Evolutionary conservation across 345 rosid genomes (phyloP).

Genomic region (Gossypium australe): DNA sequence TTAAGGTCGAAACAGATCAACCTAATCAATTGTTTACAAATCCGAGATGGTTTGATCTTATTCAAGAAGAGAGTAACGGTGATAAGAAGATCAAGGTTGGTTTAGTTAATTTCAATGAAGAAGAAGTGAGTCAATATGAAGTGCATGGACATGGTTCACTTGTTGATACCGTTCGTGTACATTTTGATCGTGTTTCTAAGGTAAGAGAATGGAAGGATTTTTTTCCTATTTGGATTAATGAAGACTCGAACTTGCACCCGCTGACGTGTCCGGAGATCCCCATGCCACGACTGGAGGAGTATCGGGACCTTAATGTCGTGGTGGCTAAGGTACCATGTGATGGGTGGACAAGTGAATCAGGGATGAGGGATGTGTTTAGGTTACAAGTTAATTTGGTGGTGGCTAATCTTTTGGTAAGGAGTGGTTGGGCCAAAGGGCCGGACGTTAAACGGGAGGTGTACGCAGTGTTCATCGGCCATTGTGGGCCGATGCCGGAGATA

Average conservation of each 20-base stretch:
- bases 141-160: conserved; percentile 23
- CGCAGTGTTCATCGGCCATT: conserved; percentile 58
- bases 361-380: conserved; percentile 59
- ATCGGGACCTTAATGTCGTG: conserved; percentile 50
- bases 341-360: conserved; percentile 26
- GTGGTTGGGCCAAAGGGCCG: conserved; percentile 20
- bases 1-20: not conserved
- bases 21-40: conserved; percentile 2
- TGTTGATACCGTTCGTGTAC: conserved; percentile 25
- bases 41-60: conserved; percentile 40
- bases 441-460: conserved; percentile 30
- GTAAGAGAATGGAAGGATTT: conserved; percentile 48
- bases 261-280: conserved; percentile 68
- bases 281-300: conserved; percentile 41
- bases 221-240: conserved; percentile 76
- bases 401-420: conserved; percentile 59
- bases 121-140: conserved; percentile 11
- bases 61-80: conserved; percentile 25
- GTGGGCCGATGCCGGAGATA: conserved; percentile 82
- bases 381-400: conserved; percentile 75
- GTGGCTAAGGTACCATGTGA: conserved; percentile 66
- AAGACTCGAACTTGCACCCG: conserved; percentile 25
- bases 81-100: conserved; percentile 42
- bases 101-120: conserved; percentile 38
- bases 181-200: conserved; percentile 30